Evolutionary conservation across 2,329 filamentous ascomycete species (phyloP).

Genomic region (Exserohilum turcica): DNA sequence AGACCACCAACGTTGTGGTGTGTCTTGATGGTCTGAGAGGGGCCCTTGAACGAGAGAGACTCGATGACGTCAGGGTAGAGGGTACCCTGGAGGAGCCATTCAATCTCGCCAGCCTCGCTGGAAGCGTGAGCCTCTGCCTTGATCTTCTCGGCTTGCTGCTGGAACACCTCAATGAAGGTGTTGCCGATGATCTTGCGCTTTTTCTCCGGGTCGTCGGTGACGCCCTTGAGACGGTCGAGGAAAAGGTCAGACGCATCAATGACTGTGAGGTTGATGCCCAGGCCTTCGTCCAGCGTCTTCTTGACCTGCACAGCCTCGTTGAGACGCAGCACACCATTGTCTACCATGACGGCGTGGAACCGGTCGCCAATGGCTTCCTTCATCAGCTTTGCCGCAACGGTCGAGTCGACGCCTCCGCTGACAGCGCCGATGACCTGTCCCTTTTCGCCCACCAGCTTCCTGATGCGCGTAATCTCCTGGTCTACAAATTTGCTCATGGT

Average conservation of each 20-base stretch:
- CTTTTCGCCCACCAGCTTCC: slow-evolving; percentile 77
- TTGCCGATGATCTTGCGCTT: slow-evolving; percentile 91
- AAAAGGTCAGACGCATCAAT: slow-evolving; percentile 80
- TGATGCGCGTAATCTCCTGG: slow-evolving; percentile 79
- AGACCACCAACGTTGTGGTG: slow-evolving; percentile 76
- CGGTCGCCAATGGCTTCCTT: slow-evolving; percentile 82
- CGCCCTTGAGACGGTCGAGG: slow-evolving; percentile 74
- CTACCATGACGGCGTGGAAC: slow-evolving; percentile 82
- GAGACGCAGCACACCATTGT: slow-evolving; percentile 84
- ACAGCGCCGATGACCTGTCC: slow-evolving; percentile 83
- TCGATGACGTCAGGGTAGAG: slow-evolving; percentile 78
- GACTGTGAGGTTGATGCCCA: slow-evolving; percentile 89
- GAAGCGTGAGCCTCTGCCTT: slow-evolving; percentile 72
- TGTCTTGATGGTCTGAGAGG: slow-evolving; percentile 73
- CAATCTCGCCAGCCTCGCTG: slow-evolving; percentile 72
- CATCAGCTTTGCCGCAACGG: slow-evolving; percentile 86
- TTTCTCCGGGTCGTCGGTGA: slow-evolving; percentile 75
- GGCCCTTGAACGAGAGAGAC: slow-evolving; percentile 74
- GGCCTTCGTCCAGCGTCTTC: slow-evolving; percentile 74
- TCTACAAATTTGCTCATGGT: slow-evolving; percentile 83
- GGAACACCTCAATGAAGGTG: slow-evolving; percentile 82
- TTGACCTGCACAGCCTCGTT: slow-evolving; percentile 85
- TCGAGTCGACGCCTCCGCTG: slow-evolving; percentile 85
- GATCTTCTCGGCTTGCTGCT: slow-evolving; percentile 76
- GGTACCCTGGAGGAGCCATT: slow-evolving; percentile 87